A percentile compares a stretch with the other conserved stretches of the same genome.
These are phyloP conservation scores for Prototheca cutis DNA, from an alignment of 163 green algal genomes.

Conservation along the genomic window DNA sequence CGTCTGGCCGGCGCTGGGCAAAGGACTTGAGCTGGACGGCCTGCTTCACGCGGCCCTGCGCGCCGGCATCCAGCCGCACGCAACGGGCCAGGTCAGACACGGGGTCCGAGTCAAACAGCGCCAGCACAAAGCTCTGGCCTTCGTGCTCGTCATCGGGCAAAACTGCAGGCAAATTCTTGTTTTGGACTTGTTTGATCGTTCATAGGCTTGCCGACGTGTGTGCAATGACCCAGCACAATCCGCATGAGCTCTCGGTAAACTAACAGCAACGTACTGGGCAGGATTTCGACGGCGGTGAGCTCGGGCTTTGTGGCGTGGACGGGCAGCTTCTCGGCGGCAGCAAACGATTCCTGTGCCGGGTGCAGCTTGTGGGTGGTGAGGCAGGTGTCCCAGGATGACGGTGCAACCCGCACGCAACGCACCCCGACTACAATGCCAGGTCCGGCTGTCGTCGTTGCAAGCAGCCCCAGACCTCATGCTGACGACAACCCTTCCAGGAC, in stretches of 20 bases:
- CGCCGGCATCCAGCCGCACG: constrained; percentile 15
- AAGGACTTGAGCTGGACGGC: constrained; percentile 28
- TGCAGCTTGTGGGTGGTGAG: too few relatives aligned
- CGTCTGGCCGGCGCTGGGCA: constrained; percentile 6
- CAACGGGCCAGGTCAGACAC: constrained; percentile 19
- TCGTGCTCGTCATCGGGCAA: constrained; percentile 23
- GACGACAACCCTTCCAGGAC: too few relatives aligned
- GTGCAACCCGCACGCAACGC: too few relatives aligned
- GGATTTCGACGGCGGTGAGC: constrained; percentile 40
- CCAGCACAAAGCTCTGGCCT: constrained; percentile 26
- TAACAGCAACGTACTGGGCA: constrained; percentile 33
- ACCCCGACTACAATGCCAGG: too few relatives aligned
- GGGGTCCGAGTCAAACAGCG: constrained; percentile 40
- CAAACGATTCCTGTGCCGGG: constrained; percentile 40
- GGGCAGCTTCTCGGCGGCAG: constrained; percentile 33
- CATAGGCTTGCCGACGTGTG: too few relatives aligned
- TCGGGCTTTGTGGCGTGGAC: constrained; percentile 48
- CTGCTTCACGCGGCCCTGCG: neutral
- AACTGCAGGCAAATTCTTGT: too few relatives aligned
- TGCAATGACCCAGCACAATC: too few relatives aligned
- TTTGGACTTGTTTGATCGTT: too few relatives aligned
- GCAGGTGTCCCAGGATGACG: too few relatives aligned
- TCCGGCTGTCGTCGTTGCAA: too few relatives aligned
- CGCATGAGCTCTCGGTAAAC: too few relatives aligned
- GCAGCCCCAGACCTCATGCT: too few relatives aligned